Conservation (phyloP, 257 asterid genomes). For the Schizonepeta tenuifolia region DNA sequence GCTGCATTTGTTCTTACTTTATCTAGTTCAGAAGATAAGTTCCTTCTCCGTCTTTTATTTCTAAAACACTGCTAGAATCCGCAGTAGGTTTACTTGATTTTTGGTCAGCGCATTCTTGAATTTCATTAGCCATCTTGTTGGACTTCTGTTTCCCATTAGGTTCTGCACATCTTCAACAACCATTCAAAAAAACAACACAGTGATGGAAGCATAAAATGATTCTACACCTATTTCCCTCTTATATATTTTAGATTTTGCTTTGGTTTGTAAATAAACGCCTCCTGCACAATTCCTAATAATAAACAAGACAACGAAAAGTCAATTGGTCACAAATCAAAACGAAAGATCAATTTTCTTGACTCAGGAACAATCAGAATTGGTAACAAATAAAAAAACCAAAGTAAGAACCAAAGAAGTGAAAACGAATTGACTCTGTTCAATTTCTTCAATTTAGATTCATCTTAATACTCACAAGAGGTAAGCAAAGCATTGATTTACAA, state of each 20-base stretch:
- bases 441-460: too few relatives aligned
- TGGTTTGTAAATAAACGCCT: conserved; percentile 80
- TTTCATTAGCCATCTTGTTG: conserved; percentile 39
- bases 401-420: too few relatives aligned
- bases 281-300: conserved; percentile 70
- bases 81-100: conserved; percentile 31
- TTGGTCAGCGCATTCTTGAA: conserved; percentile 25
- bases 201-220: background rate
- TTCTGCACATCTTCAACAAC: conserved; percentile 40
- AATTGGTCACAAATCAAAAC: too few relatives aligned
- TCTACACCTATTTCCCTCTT: conserved; percentile 61
- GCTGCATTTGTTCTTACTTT: conserved; percentile 29
- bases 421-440: too few relatives aligned
- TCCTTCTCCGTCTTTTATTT: conserved; percentile 29
- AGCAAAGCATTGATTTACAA: too few relatives aligned
- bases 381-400: too few relatives aligned
- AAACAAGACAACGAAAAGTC: conserved; percentile 17
- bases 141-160: conserved; percentile 44
- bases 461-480: too few relatives aligned
- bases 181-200: background rate
- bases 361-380: background rate
- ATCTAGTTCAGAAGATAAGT: conserved; percentile 34
- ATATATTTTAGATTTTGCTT: conserved; percentile 61
- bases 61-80: conserved; percentile 31
- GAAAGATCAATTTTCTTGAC: background rate